phyloP scores from a whole-genome alignment of 768 basidiomycete species.

The Krasilnikovozyma curviuscula region DNA sequence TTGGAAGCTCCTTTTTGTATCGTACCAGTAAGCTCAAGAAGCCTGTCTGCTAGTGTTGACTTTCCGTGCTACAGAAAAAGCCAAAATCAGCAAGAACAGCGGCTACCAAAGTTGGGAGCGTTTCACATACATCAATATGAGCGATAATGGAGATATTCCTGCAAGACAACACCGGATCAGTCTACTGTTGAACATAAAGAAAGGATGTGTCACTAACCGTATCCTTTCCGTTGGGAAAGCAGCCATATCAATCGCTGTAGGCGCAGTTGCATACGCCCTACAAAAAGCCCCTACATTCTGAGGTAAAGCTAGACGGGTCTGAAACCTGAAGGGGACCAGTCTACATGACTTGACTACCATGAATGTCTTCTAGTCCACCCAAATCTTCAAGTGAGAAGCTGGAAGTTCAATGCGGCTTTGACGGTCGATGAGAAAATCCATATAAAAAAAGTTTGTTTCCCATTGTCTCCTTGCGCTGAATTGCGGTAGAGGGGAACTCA shows the following conservation, averaged over 20 bases:
- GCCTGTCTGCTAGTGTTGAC: constrained; percentile 72
- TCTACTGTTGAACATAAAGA: not conserved
- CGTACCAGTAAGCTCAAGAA: constrained; percentile 60
- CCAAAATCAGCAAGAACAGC: not conserved
- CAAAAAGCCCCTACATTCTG: no score
- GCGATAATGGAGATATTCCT: constrained; percentile 89
- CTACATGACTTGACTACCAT: no score
- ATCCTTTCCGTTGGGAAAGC: constrained; percentile 27
- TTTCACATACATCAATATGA: constrained; percentile 49
- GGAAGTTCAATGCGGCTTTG: no score
- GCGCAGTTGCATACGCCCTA: no score
- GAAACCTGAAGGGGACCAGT: no score
- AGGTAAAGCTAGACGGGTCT: no score
- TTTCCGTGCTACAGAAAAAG: constrained; percentile 66
- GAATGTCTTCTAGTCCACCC: no score
- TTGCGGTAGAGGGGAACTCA: no score
- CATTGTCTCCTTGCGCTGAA: no score
- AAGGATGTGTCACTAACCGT: constrained; percentile 15
- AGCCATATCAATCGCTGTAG: constrained; percentile 22
- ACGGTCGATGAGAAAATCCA: no score
- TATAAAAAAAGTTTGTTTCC: no score
- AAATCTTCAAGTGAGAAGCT: no score
- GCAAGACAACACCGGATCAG: not conserved
- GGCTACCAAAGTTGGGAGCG: not conserved
- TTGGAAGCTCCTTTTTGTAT: constrained; percentile 75